Evolutionary conservation across 2,329 filamentous ascomycete species (phyloP).

Genomic region (Diaporthe ilicicola): DNA sequence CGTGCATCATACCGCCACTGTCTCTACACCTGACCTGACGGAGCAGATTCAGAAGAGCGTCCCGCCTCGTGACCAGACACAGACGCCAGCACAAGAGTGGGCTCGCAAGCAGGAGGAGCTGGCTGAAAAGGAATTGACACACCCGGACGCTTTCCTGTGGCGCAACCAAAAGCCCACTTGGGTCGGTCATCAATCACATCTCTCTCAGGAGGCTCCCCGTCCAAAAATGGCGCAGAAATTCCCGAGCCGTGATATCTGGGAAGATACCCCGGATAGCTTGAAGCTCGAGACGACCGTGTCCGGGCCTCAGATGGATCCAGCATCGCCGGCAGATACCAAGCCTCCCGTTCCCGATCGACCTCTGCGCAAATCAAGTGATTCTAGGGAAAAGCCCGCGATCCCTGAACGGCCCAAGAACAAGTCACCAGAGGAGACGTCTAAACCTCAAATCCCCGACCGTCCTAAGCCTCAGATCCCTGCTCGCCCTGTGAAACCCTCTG

Average conservation of each 20-base stretch:
- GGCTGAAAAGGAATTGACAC: conserved; percentile 63
- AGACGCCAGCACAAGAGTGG: conserved; percentile 71
- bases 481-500: conserved; percentile 66
- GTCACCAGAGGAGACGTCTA: conserved; percentile 40
- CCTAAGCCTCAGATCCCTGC: conserved; percentile 69
- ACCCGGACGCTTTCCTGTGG: conserved; percentile 61
- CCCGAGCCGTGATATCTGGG: conserved; percentile 93
- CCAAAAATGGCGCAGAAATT: conserved; percentile 75
- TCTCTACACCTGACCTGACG: conserved; percentile 77
- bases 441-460: conserved; percentile 59
- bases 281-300: conserved; percentile 79
- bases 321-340: conserved; percentile 48
- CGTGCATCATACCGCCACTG: conserved; percentile 79
- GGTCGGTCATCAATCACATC: conserved; percentile 56
- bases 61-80: conserved; percentile 48
- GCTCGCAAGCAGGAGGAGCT: conserved; percentile 72
- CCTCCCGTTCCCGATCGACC: conserved; percentile 72
- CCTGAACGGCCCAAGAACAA: conserved; percentile 65
- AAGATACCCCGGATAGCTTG: conserved; percentile 87
- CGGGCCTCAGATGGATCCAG: conserved; percentile 58
- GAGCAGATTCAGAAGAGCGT: conserved; percentile 43
- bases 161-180: conserved; percentile 60
- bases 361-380: conserved; percentile 49
- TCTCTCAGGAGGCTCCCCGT: conserved; percentile 56
- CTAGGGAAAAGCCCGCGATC: conserved; percentile 53